Evolutionary conservation across 2,329 filamentous ascomycete species (phyloP).

Genomic region (Zarea fungicola): DNA sequence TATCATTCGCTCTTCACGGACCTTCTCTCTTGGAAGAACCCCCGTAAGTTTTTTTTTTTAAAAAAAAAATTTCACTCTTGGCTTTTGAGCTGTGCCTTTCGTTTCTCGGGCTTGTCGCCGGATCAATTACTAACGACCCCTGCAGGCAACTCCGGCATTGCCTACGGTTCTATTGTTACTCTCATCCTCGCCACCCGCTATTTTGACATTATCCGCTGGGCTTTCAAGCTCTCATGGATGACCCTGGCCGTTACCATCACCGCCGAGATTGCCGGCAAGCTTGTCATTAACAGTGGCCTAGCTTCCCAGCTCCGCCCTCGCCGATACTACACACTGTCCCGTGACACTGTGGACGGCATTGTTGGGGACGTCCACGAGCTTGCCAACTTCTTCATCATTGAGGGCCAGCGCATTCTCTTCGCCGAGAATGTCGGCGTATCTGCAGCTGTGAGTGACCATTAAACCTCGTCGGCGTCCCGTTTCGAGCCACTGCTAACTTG

Average conservation of each 20-base stretch:
- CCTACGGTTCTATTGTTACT: constrained; percentile 52
- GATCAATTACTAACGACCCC: constrained; percentile 16
- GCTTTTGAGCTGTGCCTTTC: too few species aligned
- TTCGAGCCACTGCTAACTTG: constrained; percentile 15
- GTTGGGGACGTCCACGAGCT: constrained; percentile 63
- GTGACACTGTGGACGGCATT: constrained; percentile 54
- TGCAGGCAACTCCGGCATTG: constrained; percentile 59
- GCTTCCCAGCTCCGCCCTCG: constrained; percentile 61
- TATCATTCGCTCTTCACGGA: constrained; percentile 68
- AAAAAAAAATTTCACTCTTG: too few species aligned
- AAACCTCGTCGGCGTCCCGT: background rate
- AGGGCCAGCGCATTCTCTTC: constrained; percentile 62
- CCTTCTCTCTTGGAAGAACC: constrained; percentile 64
- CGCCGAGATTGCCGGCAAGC: constrained; percentile 57
- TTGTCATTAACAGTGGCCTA: constrained; percentile 55
- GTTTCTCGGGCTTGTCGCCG: background rate
- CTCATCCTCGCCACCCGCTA: constrained; percentile 61
- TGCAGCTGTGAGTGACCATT: constrained; percentile 49
- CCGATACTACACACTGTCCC: constrained; percentile 62
- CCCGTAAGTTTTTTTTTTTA: constrained; percentile 43
- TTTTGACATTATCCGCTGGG: constrained; percentile 60
- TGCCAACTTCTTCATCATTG: constrained; percentile 67
- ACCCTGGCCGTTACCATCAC: constrained; percentile 53
- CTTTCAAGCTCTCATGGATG: constrained; percentile 62
- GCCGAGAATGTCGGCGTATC: constrained; percentile 62